phyloP scores from a whole-genome alignment of 1,284 basidiomycete species.

The Vanrija pseudolonga region DNA sequence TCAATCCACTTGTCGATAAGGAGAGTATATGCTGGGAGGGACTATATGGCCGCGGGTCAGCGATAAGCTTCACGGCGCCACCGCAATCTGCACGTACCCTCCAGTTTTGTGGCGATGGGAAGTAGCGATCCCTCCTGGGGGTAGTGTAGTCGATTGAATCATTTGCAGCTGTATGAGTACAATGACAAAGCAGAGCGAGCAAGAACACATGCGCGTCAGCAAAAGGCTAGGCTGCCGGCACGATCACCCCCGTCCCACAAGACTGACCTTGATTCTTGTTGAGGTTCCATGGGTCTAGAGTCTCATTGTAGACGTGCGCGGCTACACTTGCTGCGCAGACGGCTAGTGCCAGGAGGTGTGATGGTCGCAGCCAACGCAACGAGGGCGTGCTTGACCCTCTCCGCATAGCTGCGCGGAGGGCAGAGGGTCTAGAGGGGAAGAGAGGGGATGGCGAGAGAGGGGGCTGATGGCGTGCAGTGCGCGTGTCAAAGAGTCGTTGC shows the following conservation, averaged over 20 bases:
- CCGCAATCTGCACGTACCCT: slow-evolving; percentile 70
- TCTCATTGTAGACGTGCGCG: slow-evolving; percentile 59
- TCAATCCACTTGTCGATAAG: slow-evolving; percentile 89
- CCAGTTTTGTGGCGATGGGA: slow-evolving; percentile 79
- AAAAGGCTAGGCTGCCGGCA: too few relatives aligned
- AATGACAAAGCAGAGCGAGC: not conserved
- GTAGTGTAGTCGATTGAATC: slow-evolving; percentile 66
- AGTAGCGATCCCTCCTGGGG: slow-evolving; percentile 44
- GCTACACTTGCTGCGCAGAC: slow-evolving; percentile 2
- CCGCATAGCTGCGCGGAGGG: not conserved
- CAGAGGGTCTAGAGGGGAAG: not conserved
- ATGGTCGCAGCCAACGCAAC: not conserved
- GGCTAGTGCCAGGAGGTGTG: slow-evolving; percentile 6
- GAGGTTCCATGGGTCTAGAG: slow-evolving; percentile 74
- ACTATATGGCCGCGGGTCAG: slow-evolving; percentile 18
- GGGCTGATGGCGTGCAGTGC: too few relatives aligned
- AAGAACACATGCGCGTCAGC: not conserved
- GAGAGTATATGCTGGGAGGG: slow-evolving; percentile 75
- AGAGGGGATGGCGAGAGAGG: too few relatives aligned
- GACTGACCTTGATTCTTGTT: slow-evolving; percentile 65
- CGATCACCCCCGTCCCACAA: not conserved
- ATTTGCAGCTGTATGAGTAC: slow-evolving; percentile 55
- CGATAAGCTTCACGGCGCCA: slow-evolving; percentile 35
- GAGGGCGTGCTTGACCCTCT: slow-evolving; percentile 5
- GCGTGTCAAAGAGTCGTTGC: too few relatives aligned